Evolutionary conservation across 2,329 filamentous ascomycete genomes (phyloP).

Genomic region (Aspergillus texensis): DNA sequence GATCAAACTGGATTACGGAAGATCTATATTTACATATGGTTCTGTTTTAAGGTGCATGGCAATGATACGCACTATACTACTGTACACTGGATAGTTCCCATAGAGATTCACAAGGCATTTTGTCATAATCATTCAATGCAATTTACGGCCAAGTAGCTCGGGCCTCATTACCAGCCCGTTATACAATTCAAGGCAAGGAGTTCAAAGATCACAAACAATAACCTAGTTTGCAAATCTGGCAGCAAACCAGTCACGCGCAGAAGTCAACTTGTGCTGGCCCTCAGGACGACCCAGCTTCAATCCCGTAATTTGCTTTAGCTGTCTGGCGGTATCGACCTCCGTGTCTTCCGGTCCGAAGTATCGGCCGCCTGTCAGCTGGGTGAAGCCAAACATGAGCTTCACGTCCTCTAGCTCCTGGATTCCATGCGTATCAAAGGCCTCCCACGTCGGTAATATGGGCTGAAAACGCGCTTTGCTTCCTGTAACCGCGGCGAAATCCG

Average conservation of each 20-base stretch:
- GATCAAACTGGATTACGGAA: neutral
- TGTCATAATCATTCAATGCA: neutral
- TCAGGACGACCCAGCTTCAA: neutral
- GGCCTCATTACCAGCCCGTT: neutral
- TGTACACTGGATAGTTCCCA: neutral
- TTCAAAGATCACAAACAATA: neutral
- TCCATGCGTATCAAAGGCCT: conserved; percentile 15
- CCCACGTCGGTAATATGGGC: conserved; percentile 12
- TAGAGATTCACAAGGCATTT: neutral
- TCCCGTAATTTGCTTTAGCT: conserved; percentile 5
- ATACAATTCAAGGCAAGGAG: neutral
- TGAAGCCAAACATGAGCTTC: conserved; percentile 17
- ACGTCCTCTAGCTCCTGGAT: conserved; percentile 14
- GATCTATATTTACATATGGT: neutral
- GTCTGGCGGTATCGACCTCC: conserved; percentile 9
- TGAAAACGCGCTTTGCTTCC: conserved; percentile 12
- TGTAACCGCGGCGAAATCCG: conserved; percentile 28
- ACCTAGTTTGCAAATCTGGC: neutral
- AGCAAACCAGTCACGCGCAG: neutral
- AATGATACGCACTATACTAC: neutral
- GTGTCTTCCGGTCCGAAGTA: conserved; percentile 15
- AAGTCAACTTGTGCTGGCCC: neutral
- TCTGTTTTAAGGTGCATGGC: neutral
- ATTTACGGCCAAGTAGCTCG: neutral
- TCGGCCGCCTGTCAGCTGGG: conserved; percentile 11